phyloP scores from a whole-genome alignment of 495 filamentous ascomycete genomes.

The Entonaema liquescens region DNA sequence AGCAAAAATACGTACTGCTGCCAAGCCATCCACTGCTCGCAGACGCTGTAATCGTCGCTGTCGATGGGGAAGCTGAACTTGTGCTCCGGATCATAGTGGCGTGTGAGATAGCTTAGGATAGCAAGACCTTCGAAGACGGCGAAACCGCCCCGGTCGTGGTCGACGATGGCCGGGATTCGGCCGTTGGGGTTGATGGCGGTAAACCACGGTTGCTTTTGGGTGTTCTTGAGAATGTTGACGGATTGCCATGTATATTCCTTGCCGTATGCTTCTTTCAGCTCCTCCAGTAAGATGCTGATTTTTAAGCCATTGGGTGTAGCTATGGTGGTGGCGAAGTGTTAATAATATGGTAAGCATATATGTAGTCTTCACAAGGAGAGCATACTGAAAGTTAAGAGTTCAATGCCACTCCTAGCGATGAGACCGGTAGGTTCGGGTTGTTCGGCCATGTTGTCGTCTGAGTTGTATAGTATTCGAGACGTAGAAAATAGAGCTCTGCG shows the following conservation, averaged over 20 bases:
- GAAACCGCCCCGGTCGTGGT: conserved; percentile 67
- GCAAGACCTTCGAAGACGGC: conserved; percentile 78
- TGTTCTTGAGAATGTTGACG: conserved; percentile 75
- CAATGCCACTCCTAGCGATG: conserved; percentile 64
- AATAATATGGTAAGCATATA: conserved; percentile 4
- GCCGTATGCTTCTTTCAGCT: conserved; percentile 67
- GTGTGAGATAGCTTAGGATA: conserved; percentile 80
- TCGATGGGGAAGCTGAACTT: conserved; percentile 78
- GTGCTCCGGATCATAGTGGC: conserved; percentile 78
- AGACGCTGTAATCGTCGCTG: conserved; percentile 72
- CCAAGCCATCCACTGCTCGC: conserved; percentile 70
- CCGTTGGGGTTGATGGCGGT: conserved; percentile 82
- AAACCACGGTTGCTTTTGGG: conserved; percentile 76
- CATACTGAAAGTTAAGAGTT: conserved; percentile 60
- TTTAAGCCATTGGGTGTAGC: conserved; percentile 64
- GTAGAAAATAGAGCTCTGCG: conserved; percentile 34
- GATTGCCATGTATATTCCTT: conserved; percentile 67
- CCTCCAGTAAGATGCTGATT: conserved; percentile 82
- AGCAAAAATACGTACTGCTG: conserved; percentile 45
- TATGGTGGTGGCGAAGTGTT: neutral
- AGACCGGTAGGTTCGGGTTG: conserved; percentile 60
- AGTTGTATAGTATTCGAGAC: conserved; percentile 5
- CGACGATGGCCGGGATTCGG: conserved; percentile 84
- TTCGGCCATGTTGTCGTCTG: conserved; percentile 42
- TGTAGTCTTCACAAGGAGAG: neutral